Conservation (phyloP, 148 eudicot genomes). For the Spergularia marina region DNA sequence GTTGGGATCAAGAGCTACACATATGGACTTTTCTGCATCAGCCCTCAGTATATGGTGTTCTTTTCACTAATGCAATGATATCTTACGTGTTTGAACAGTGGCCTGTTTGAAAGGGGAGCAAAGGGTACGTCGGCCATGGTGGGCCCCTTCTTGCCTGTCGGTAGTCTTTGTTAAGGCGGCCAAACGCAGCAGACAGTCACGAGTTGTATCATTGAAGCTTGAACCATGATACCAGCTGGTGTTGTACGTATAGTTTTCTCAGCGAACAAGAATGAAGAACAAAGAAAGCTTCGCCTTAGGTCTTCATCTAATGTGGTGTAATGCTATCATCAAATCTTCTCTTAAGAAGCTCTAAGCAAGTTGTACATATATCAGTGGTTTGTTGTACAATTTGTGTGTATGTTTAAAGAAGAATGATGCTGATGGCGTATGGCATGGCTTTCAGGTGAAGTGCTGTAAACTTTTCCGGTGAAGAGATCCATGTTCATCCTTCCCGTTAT, state of each 20-base stretch:
- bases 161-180: slow-evolving; percentile 64
- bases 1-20: neutral
- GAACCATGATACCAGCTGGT: slow-evolving; percentile 57
- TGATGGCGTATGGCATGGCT: slow-evolving; percentile 13
- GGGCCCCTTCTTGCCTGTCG: slow-evolving; percentile 93
- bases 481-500: slow-evolving; percentile 15
- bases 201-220: slow-evolving; percentile 93
- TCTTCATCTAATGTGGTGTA: slow-evolving; percentile 18
- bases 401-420: slow-evolving; percentile 20
- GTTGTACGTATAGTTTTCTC: slow-evolving; percentile 28
- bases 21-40: neutral
- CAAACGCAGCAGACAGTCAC: slow-evolving; percentile 80
- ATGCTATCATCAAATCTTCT: slow-evolving; percentile 16
- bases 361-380: slow-evolving; percentile 18
- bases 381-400: slow-evolving; percentile 29
- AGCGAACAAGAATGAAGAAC: slow-evolving; percentile 19
- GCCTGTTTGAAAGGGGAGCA: slow-evolving; percentile 99
- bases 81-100: slow-evolving; percentile 42
- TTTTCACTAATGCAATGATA: neutral
- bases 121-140: slow-evolving; percentile 83
- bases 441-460: slow-evolving; percentile 13
- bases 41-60: neutral
- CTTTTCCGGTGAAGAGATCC: slow-evolving; percentile 8
- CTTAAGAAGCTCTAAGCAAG: slow-evolving; percentile 18
- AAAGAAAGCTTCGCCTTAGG: slow-evolving; percentile 7